Base-by-base conservation (phyloP, 495 filamentous ascomycete species). In the Apiosordaria backusii region DNA sequence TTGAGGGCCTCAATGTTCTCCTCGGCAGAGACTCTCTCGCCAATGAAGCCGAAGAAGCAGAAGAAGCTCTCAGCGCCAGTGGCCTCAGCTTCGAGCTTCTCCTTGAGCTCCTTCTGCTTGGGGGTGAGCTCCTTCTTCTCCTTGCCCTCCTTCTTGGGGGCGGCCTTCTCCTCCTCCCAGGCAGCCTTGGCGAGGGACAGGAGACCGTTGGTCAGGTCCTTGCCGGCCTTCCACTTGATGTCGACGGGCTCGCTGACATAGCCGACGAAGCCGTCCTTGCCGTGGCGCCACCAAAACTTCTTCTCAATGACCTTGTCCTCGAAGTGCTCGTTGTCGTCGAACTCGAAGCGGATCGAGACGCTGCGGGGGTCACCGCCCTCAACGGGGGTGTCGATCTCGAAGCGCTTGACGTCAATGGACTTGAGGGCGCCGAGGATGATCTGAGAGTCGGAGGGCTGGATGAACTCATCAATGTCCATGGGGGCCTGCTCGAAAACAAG, bases 401-500 rank as follows among this genome's bases (percentile, higher is more conserved):
- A 92, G 52, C 87, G 89, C 70, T 83, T 79, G 15, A 97, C 89
- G n/a, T 79, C 83, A 52, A 97, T 24, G 70, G 76, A 77, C 63
- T 77, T 82, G 29, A 97, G 84, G 29, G 81, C 81, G 24, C 81
- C 78, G 58, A 88, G 81, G 45, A 97, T 81, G 25, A 90, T 74
- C 2, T 78, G 82, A 15, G 89, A 88, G 79, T 97, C 93, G 27
- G 83, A 82, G 21, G 91, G 87, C 66, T 90, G 88, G 71, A 97
- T 91, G 78, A 86, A 90, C 74, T 91, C 88, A 77, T 96, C 93
- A 67, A 97, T 85, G 61, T 96, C 89, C 26, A 82, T 81, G 2
- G 93, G 91, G 4, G 92, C 87, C 77, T 92, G 89, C 74, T 94
- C 89, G 72, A 97, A 80, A 53, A 97, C 92, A 66, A 94, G 82